phyloP scores from a whole-genome alignment of 176 grass and related monocot species.

The Aegilops bicornis region DNA sequence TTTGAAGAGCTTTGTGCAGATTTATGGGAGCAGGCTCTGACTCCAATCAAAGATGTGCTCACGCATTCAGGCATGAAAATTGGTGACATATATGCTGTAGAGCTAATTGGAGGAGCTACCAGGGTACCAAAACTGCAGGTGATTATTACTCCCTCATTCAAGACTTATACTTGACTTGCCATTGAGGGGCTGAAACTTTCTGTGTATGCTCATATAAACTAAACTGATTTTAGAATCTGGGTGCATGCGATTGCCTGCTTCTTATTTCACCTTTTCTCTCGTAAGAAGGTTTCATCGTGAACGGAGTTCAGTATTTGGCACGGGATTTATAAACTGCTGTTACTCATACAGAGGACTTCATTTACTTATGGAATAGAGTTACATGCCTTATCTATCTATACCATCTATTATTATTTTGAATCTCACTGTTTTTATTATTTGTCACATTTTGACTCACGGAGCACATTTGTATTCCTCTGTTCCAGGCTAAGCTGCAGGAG shows the following conservation, averaged over 20 bases:
- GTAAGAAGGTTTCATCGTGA: neutral
- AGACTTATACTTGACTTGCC: neutral
- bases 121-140: conserved; percentile 96
- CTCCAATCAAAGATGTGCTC: conserved; percentile 88
- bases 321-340: neutral
- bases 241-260: neutral
- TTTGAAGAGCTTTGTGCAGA: conserved; percentile 98
- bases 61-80: conserved; percentile 75
- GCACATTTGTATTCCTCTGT: conserved; percentile 31
- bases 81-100: conserved; percentile 90
- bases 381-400: neutral
- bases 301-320: neutral
- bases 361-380: neutral
- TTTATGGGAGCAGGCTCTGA: conserved; percentile 87
- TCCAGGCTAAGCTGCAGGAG: conserved; percentile 86
- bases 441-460: neutral
- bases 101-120: conserved; percentile 94
- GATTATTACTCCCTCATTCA: conserved; percentile 20
- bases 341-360: neutral
- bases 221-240: neutral
- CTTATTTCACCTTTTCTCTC: neutral
- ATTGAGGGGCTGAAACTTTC: neutral
- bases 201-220: neutral
- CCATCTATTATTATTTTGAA: neutral
- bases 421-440: neutral